These are phyloP conservation scores for Hypoxylon sp. DNA, from an alignment of 2,329 filamentous ascomycete species.

Conservation along the genomic window DNA sequence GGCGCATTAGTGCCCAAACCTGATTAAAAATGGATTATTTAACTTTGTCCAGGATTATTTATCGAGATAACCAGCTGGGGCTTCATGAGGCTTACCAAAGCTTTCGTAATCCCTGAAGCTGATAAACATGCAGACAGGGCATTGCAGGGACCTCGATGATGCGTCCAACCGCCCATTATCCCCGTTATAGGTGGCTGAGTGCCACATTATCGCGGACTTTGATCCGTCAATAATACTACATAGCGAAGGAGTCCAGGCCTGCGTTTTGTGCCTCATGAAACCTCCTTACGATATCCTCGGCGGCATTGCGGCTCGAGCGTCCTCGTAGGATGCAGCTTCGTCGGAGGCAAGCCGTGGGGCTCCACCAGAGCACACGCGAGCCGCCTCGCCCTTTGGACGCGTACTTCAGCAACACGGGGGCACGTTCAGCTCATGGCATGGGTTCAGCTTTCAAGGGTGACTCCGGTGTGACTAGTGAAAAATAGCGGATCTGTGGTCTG, in stretches of 20 bases:
- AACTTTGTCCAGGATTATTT: constrained; percentile 15
- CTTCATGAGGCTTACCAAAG: constrained; percentile 28
- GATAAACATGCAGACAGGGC: constrained; percentile 32
- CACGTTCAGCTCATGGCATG: constrained; percentile 23
- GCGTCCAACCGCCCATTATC: constrained; percentile 20
- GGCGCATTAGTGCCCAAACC: neutral
- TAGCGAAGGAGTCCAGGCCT: constrained; percentile 22
- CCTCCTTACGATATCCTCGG: constrained; percentile 14
- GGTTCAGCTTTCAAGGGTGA: constrained; percentile 27
- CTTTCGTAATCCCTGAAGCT: constrained; percentile 38
- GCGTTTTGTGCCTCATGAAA: constrained; percentile 10
- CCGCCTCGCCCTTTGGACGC: constrained; percentile 25
- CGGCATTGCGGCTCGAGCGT: constrained; percentile 23
- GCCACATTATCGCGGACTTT: constrained; percentile 17
- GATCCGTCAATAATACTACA: constrained; percentile 25
- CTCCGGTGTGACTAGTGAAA: constrained; percentile 13
- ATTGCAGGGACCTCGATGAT: constrained; percentile 20
- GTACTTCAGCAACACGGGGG: constrained; percentile 33
- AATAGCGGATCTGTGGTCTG: constrained; percentile 33
- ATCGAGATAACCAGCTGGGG: constrained; percentile 31
- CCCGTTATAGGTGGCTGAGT: constrained; percentile 17
- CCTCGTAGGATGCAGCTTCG: constrained; percentile 26
- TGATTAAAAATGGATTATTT: constrained; percentile 34
- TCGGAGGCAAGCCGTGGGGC: constrained; percentile 20
- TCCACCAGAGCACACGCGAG: constrained; percentile 23